Base-by-base conservation (phyloP, 192 early-diverging fungal genomes). In the Irineochytrium annulatum region DNA sequence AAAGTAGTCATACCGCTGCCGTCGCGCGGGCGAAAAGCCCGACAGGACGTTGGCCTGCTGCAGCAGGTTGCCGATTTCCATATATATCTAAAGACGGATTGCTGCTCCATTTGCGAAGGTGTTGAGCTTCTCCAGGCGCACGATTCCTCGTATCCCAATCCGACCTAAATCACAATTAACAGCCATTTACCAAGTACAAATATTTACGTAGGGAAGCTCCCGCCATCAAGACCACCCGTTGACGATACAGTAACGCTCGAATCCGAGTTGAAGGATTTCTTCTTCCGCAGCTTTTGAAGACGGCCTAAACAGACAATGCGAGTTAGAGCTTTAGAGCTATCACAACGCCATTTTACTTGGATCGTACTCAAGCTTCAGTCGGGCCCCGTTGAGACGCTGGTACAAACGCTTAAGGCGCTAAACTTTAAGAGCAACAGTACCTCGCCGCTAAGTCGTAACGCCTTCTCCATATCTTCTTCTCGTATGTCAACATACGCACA, bases 301-400 rank as follows among this genome's bases (percentile, higher is more conserved):
- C 46, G 46, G 26, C 26, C 46, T 49, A 22, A 8, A n/a, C 8
- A 41, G n/a, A 41, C n/a, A 41, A 13, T 41, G 37, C 37, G n/a
- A 13, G 37, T 41, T 13, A 41, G 37, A 41, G n/a, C 37, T 8
- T 13, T 41, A 41, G 11, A n/a, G 8, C n/a, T 13, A 41, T 13
- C 11, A 41, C 8, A 41, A 41, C 8, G 37, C 37, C 8, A 13
- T n/a, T 24, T 49, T 49, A 55, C 54, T 55, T 19, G 54, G 54
- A 33, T 55, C 54, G 54, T 55, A 55, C 26, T 55, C 54, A 6
- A 55, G 22, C 22, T 55, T 55, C 34, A 55, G 29, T 34, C 54
- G 8, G 6, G 54, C 32, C 6, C 54, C 54, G 32, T 39, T 14
- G 6, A 55, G 41, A 6, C 54, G 6, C 54, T 55, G 11, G 5